A percentile compares a stretch with the other conserved stretches of the same genome.
phyloP scores from a whole-genome alignment of 345 rosid species.

The Dipteronia dyeriana region DNA sequence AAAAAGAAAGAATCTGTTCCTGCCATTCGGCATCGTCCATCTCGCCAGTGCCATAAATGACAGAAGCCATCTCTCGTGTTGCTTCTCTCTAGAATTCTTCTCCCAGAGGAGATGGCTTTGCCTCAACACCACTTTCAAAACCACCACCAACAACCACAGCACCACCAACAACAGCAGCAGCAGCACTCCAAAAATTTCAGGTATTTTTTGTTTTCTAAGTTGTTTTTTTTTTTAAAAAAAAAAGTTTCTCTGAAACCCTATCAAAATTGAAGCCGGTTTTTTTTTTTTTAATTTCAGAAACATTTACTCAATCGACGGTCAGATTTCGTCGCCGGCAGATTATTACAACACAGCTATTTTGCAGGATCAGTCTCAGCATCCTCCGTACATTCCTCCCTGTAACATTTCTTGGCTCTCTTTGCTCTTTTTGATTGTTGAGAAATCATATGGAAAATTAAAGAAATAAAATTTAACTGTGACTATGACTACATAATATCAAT shows the following conservation, averaged over 20 bases:
- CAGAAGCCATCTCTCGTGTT: not conserved
- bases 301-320: conserved; percentile 46
- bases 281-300: conserved; percentile 35
- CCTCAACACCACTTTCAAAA: conserved; percentile 58
- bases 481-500: not conserved
- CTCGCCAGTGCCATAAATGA: conserved; percentile 20
- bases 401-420: conserved; percentile 21
- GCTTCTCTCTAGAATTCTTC: conserved; percentile 20
- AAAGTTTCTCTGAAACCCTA: conserved; percentile 34
- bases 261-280: not conserved
- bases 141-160: conserved; percentile 42
- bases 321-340: conserved; percentile 50
- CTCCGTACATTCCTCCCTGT: conserved; percentile 88
- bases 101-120: conserved; percentile 50
- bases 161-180: conserved; percentile 41
- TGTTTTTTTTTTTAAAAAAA: not conserved
- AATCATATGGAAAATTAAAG: not conserved
- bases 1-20: conserved; percentile 19
- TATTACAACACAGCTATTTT: conserved; percentile 39
- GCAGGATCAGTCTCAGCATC: conserved; percentile 72
- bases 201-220: conserved; percentile 24
- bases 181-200: conserved; percentile 56
- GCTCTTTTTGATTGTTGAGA: not conserved
- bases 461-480: not conserved
- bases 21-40: conserved; percentile 20